Evolutionary conservation across 108 stramenopile genomes (phyloP), one percentile per base, ranked within the genome.

Genomic region (Chaetoceros tenuissimus): DNA sequence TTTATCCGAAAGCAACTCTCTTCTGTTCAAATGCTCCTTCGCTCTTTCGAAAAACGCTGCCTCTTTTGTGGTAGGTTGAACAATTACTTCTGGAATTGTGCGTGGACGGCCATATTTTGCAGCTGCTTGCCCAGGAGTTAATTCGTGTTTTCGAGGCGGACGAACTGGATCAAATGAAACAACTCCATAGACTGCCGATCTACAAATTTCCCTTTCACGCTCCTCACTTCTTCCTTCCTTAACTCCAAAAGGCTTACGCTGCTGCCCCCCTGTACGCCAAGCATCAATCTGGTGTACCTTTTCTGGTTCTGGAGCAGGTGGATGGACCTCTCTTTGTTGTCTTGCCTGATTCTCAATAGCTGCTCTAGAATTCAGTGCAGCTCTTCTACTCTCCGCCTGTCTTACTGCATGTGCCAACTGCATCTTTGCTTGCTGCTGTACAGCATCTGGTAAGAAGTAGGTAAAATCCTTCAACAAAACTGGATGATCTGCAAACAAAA

Each of bases 391-490:
- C 73, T 91, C 86, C 19, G 92, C 83, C 74, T 89, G 76, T 44
- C 76, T 80, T 5, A 91, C 97, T 31, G 78, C 90, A 23, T 63
- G 51, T 48, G 92, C 84, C 47, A 97, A 81, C 49, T 90, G 89
- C 52, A 69, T 80, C 74, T 95, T 92, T 18, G 97, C 97, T 55
- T 96, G 93, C n/a, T 89, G 84, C 63, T 98, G 97, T 0, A 98
- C 97, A 25, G 97, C 94, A 72, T 98, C 99, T 0, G 99, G 99
- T 40, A 99, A 67, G 75, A 99, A 98, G 74, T 92, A 98, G 3
- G 97, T 97, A 64, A 99, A 98, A 57, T 99, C 94, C 62, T 95
- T 93, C 26, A 99, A 66, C 29, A 99, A 75, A 71, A 98, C 99
- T 0, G 96, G 89, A 63, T 99, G 99, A 62, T 98, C 99, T 1